These are phyloP conservation scores for Murraya koenigii DNA, from an alignment of 345 rosid species.

Conservation along the genomic window DNA sequence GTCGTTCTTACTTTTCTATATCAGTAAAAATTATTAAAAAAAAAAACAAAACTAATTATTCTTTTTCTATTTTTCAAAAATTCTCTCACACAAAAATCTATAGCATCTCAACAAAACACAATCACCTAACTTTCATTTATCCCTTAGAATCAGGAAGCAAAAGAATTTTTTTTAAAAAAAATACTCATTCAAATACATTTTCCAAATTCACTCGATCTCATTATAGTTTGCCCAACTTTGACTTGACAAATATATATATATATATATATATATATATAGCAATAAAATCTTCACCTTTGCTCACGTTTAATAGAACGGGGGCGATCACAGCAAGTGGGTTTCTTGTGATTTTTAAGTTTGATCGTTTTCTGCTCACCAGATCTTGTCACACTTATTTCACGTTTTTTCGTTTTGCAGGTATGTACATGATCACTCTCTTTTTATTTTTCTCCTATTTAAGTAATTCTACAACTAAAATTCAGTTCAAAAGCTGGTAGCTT, in stretches of 20 bases:
- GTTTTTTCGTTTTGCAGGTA: not conserved
- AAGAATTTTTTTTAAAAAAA: not conserved
- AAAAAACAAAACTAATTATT: not conserved
- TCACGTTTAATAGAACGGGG: not conserved
- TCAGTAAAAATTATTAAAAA: too few relatives aligned
- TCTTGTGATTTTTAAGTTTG: not conserved
- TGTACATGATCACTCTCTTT: not conserved
- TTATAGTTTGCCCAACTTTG: not conserved
- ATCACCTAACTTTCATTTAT: not conserved
- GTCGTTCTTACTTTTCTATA: too few relatives aligned
- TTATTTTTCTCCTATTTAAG: not conserved
- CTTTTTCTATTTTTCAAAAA: too few relatives aligned
- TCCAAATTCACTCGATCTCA: not conserved
- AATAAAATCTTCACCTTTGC: not conserved
- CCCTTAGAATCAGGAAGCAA: not conserved
- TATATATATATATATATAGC: too few relatives aligned
- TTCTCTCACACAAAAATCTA: not conserved
- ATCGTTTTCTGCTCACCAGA: not conserved
- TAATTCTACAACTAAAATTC: not conserved
- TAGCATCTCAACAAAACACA: conserved; percentile 1
- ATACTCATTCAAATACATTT: not conserved
- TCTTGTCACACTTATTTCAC: not conserved
- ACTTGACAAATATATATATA: not conserved
- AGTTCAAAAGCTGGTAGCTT: not conserved
- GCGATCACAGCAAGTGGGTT: not conserved